phyloP scores from a whole-genome alignment of 2,329 filamentous ascomycete species.

The Phoma sp. region DNA sequence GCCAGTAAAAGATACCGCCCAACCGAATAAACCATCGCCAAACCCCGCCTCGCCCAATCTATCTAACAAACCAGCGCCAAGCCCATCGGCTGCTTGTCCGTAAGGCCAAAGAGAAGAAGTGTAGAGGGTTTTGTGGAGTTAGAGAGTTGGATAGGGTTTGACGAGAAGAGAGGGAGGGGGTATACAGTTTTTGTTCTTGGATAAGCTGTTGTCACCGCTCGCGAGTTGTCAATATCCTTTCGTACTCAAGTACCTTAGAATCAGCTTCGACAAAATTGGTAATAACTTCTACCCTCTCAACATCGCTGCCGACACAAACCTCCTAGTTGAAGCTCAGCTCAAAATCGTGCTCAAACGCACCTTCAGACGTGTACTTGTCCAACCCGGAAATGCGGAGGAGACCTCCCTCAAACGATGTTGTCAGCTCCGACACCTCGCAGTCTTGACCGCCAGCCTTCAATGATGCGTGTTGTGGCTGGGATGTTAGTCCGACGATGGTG shows the following conservation, averaged over 20 bases:
- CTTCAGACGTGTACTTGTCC: constrained; percentile 52
- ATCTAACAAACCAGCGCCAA: neutral
- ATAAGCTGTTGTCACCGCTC: neutral
- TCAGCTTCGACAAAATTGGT: too few relatives aligned
- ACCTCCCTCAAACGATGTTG: constrained; percentile 30
- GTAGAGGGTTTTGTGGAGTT: constrained; percentile 2
- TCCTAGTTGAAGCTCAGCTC: constrained; percentile 42
- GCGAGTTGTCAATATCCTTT: too few relatives aligned
- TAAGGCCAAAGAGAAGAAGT: neutral
- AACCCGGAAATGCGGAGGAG: constrained; percentile 58
- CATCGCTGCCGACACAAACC: too few relatives aligned
- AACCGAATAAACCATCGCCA: neutral
- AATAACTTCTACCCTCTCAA: too few relatives aligned
- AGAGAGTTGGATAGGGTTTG: constrained; percentile 7
- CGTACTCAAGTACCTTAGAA: too few relatives aligned
- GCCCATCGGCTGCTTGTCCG: neutral
- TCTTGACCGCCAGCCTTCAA: constrained; percentile 10
- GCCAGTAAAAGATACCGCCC: too few relatives aligned
- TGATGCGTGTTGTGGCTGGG: constrained; percentile 31
- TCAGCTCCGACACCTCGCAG: neutral
- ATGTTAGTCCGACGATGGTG: constrained; percentile 52
- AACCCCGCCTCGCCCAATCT: neutral
- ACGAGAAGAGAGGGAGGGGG: neutral
- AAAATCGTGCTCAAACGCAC: constrained; percentile 63
- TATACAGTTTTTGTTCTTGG: constrained; percentile 3